Base-by-base conservation (phyloP, 2,329 filamentous ascomycete species). In the Berkeleyomyces rouxiae region DNA sequence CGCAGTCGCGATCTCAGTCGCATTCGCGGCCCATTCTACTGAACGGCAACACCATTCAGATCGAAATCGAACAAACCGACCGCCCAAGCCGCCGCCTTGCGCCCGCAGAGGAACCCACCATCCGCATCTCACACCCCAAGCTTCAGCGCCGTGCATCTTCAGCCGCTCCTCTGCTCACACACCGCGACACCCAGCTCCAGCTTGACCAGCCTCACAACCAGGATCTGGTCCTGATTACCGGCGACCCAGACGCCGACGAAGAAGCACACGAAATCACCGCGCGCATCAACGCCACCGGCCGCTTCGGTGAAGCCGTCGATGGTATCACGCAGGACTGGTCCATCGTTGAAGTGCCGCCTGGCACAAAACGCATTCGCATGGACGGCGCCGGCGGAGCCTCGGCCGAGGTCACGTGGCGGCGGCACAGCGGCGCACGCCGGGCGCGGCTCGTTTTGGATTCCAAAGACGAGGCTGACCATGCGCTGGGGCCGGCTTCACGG, bases 311-410 rank as follows among this genome's bases (percentile, higher is more conserved):
- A 72, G 87, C 86, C 31, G 84, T 80, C 71, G 82, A 87, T 68
- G 87, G 88, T 61, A 84, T 82, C 16, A 90, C 86, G 43, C 84
- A 82, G 66, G 86, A 84, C 69, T 95, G 90, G 88, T 80, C 82
- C 61, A 87, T 95, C 66, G 80, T 95, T 44, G 89, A 95, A 72
- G 85, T 95, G 46, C 89, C 88, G 1, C 87, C 89, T 0, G 89
- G 89, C 64, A 92, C 88, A 0, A 86, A 88, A 74, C 82, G 86
- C 47, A 85, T 93, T n/a, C 81, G 82, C 61, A 86, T 93, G 85
- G 87, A 93, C 67, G 88, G 88, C 61, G 78, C 82, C 33, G 88
- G 88, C 23, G 87, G 87, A 58, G 86, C 79, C n/a, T 78, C 77
- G 44, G 85, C 89, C 66, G 88, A 93, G 68, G 83, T 90, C 57